Percentiles rank a stretch among this genome's conserved stretches.
phyloP scores from a whole-genome alignment of 352 stramenopile genomes.

The Globisporangium abappressorium region DNA sequence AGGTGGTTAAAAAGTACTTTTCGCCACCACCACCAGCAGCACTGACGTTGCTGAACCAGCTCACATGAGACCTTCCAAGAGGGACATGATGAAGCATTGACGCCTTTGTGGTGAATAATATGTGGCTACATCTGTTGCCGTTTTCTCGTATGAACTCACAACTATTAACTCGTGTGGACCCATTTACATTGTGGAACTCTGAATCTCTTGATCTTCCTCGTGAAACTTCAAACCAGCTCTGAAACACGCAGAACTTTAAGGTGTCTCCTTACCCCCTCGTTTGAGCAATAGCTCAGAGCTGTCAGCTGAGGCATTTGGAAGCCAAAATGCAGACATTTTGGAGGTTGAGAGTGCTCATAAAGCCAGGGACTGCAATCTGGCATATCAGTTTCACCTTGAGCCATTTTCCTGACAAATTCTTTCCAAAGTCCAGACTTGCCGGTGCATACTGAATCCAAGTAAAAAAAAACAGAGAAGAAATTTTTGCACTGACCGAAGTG shows the following conservation, averaged over 20 bases:
- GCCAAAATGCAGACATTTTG: background rate
- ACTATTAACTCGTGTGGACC: background rate
- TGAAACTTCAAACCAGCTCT: slow-evolving; percentile 5
- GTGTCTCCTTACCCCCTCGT: background rate
- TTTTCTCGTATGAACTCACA: background rate
- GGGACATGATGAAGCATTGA: background rate
- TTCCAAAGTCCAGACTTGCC: background rate
- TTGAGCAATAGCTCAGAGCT: background rate
- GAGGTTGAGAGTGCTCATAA: background rate
- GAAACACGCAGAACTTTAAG: slow-evolving; percentile 4
- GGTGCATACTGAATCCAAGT: slow-evolving; percentile 2
- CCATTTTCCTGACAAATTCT: slow-evolving; percentile 3
- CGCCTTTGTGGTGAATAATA: background rate
- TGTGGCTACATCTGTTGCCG: background rate
- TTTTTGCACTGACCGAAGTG: background rate
- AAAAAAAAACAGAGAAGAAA: background rate
- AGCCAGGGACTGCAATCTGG: background rate
- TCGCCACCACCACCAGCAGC: background rate
- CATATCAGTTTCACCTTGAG: background rate
- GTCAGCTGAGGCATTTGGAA: background rate
- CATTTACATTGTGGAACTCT: background rate
- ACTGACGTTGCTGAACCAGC: background rate
- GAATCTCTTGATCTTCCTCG: background rate
- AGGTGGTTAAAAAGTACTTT: slow-evolving; percentile 85
- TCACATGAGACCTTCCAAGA: background rate